A percentile compares a stretch with the other conserved stretches of the same genome.
These are phyloP conservation scores for Dissophora ornata DNA, from an alignment of 192 early-diverging fungal genomes.

Conservation along the genomic window DNA sequence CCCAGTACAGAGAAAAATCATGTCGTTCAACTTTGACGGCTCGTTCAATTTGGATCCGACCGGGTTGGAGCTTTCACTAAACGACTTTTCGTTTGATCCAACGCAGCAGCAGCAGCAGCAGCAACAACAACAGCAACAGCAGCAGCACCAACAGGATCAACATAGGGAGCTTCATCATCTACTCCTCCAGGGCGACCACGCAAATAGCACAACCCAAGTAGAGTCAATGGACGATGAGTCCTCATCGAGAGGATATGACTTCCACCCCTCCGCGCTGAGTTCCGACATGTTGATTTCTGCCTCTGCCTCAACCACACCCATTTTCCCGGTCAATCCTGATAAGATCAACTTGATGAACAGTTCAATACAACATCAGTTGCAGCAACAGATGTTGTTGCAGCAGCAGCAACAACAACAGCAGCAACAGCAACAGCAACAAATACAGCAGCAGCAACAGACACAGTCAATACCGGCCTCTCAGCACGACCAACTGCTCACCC, in stretches of 20 bases:
- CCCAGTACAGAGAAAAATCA: not conserved
- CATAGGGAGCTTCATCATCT: slow-evolving; percentile 34
- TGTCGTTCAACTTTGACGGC: slow-evolving; percentile 38
- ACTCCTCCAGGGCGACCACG: slow-evolving; percentile 21
- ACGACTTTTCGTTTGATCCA: slow-evolving; percentile 42
- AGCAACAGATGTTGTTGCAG: slow-evolving; percentile 19
- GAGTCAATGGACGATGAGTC: slow-evolving; percentile 7
- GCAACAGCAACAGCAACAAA: slow-evolving; percentile 37
- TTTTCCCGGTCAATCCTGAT: slow-evolving; percentile 37
- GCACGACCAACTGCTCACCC: slow-evolving; percentile 42
- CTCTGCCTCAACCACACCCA: slow-evolving; percentile 44
- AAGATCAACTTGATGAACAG: slow-evolving; percentile 10
- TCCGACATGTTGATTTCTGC: slow-evolving; percentile 29
- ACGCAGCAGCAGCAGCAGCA: slow-evolving; percentile 19
- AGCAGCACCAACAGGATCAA: slow-evolving; percentile 9
- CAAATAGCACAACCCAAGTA: not conserved
- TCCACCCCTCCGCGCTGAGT: slow-evolving; percentile 26
- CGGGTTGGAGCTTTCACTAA: slow-evolving; percentile 32
- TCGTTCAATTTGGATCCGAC: slow-evolving; percentile 35
- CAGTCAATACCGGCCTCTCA: slow-evolving; percentile 24
- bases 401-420: slow-evolving; percentile 32
- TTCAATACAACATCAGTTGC: slow-evolving; percentile 26
- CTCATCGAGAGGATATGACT: slow-evolving; percentile 17
- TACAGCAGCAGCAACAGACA: slow-evolving; percentile 11
- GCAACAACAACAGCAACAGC: slow-evolving; percentile 20